Evolutionary conservation across 148 eudicot species (phyloP).

Genomic region (Silene conica): DNA sequence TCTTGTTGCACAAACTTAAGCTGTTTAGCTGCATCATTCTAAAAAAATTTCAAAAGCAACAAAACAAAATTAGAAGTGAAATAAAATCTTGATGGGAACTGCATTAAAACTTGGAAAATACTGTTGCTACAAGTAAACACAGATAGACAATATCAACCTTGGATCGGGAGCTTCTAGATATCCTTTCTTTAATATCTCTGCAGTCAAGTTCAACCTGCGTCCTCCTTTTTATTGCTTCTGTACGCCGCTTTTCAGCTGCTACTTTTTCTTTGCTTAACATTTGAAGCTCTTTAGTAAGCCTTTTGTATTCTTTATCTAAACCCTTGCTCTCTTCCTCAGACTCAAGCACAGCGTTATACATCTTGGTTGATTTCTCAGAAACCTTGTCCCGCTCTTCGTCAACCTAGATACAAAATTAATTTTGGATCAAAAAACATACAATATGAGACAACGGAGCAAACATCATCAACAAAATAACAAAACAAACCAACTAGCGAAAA

Average conservation of each 20-base stretch:
- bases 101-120: neutral
- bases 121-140: neutral
- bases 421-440: conserved; percentile 2
- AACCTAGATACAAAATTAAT: conserved; percentile 40
- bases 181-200: conserved; percentile 71
- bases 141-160: conserved; percentile 39
- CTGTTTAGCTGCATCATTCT: conserved; percentile 78
- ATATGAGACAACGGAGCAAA: neutral
- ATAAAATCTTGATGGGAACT: neutral
- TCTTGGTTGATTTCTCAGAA: conserved; percentile 63
- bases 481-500: neutral
- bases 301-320: conserved; percentile 69
- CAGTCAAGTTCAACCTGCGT: conserved; percentile 85
- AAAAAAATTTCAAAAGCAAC: conserved; percentile 7
- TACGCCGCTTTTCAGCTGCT: conserved; percentile 57
- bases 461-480: neutral
- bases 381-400: conserved; percentile 67
- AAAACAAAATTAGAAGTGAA: neutral
- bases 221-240: conserved; percentile 64
- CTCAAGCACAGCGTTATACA: conserved; percentile 66
- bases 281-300: conserved; percentile 79
- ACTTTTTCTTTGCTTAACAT: conserved; percentile 75
- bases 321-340: conserved; percentile 81
- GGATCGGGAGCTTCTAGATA: conserved; percentile 48
- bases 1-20: conserved; percentile 63